Conservation (phyloP, 208 protist genomes). For the Tritrichomonas foetus region DNA sequence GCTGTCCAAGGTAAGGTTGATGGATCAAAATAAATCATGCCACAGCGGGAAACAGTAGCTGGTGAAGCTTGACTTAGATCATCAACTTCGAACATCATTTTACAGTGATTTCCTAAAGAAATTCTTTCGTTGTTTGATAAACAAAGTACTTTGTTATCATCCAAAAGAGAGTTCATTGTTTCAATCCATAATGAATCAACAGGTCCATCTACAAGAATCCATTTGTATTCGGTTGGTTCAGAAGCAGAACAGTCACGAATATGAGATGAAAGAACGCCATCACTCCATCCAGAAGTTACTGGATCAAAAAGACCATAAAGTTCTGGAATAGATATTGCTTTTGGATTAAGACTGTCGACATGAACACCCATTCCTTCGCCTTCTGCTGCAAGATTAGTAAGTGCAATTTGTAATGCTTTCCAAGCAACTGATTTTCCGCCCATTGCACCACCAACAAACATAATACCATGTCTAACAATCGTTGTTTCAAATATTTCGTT, state of each 20-base stretch:
- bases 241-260: slow-evolving; percentile 72
- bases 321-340: slow-evolving; percentile 92
- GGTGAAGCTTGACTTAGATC: slow-evolving; percentile 91
- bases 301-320: slow-evolving; percentile 89
- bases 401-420: slow-evolving; percentile 82
- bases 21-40: slow-evolving; percentile 91
- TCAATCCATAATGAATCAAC: slow-evolving; percentile 98
- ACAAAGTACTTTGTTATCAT: slow-evolving; percentile 95
- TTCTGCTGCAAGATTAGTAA: slow-evolving; percentile 89
- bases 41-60: slow-evolving; percentile 95
- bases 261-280: slow-evolving; percentile 66
- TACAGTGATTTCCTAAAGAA: slow-evolving; percentile 73
- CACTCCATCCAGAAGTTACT: slow-evolving; percentile 73
- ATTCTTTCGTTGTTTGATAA: slow-evolving; percentile 87
- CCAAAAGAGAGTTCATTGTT: slow-evolving; percentile 94
- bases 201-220: slow-evolving; percentile 95
- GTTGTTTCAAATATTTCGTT: slow-evolving; percentile 82
- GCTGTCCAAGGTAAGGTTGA: slow-evolving; percentile 70
- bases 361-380: slow-evolving; percentile 63
- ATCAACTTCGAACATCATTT: slow-evolving; percentile 96
- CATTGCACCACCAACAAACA: slow-evolving; percentile 87
- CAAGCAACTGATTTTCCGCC: slow-evolving; percentile 65
- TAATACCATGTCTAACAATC: slow-evolving; percentile 88
- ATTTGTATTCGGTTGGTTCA: slow-evolving; percentile 66
- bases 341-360: slow-evolving; percentile 85